Evolutionary conservation across 108 stramenopile species (phyloP).

Genomic region (Aureococcus anophagefferens): DNA sequence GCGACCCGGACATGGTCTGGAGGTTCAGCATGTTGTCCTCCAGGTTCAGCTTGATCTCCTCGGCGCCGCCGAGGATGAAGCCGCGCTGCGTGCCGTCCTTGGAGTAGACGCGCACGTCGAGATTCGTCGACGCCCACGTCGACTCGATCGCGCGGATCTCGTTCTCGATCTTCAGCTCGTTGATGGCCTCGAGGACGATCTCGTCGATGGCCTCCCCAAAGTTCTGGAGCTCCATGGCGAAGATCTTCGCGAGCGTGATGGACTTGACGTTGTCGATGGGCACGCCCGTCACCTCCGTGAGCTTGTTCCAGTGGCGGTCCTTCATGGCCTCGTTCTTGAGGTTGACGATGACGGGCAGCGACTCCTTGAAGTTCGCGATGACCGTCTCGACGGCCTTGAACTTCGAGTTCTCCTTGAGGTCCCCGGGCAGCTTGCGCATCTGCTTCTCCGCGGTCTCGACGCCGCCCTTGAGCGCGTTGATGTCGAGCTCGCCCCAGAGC

Average conservation of each 20-base stretch:
- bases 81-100: constrained; percentile 50
- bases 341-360: constrained; percentile 51
- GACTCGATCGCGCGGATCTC: constrained; percentile 46
- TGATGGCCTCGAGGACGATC: constrained; percentile 52
- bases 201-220: constrained; percentile 44
- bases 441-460: constrained; percentile 40
- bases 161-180: constrained; percentile 57
- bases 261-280: constrained; percentile 48
- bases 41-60: constrained; percentile 55
- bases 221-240: constrained; percentile 53
- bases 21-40: constrained; percentile 61
- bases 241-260: constrained; percentile 50
- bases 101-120: constrained; percentile 43
- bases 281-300: constrained; percentile 52
- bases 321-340: constrained; percentile 70
- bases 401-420: constrained; percentile 41
- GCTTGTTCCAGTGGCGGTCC: constrained; percentile 53
- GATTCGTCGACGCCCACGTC: constrained; percentile 37
- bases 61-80: constrained; percentile 43
- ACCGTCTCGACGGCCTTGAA: constrained; percentile 38
- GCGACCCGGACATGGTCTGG: constrained; percentile 52
- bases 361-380: constrained; percentile 50
- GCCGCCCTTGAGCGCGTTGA: constrained; percentile 28
- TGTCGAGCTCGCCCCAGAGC: constrained; percentile 54
- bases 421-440: constrained; percentile 36